Percentiles rank a stretch among this genome's conserved stretches.
Conservation (phyloP, 2,329 filamentous ascomycete genomes). For the Chrysosporium keratinophilum region DNA sequence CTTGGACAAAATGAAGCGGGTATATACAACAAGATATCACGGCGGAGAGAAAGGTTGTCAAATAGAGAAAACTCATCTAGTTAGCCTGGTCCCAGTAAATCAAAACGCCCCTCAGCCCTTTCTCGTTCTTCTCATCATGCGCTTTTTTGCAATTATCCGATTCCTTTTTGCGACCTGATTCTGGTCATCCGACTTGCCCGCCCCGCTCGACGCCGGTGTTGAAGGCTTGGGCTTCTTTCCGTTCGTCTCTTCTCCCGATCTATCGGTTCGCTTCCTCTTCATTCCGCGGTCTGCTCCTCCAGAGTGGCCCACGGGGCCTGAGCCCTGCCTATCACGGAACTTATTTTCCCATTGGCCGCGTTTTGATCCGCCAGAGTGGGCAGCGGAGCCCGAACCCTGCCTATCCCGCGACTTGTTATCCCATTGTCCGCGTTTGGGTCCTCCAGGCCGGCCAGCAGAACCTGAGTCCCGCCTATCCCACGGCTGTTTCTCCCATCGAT, state of each 20-base stretch:
- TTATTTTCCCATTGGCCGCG: slow-evolving; percentile 21
- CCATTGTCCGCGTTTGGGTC: slow-evolving; percentile 22
- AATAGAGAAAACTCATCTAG: no score
- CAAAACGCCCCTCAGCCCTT: slow-evolving; percentile 34
- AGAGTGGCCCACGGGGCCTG: background rate
- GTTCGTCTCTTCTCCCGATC: background rate
- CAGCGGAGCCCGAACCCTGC: background rate
- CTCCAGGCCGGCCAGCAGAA: background rate
- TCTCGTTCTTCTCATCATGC: slow-evolving; percentile 58
- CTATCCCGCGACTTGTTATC: slow-evolving; percentile 17
- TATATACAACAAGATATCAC: background rate
- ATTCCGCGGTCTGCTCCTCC: slow-evolving; percentile 16
- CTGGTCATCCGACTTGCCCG: slow-evolving; percentile 29
- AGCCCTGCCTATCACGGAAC: background rate
- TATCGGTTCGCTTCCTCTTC: slow-evolving; percentile 28
- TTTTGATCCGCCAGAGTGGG: slow-evolving; percentile 15
- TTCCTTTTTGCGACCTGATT: slow-evolving; percentile 54
- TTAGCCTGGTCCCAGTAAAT: slow-evolving; percentile 5
- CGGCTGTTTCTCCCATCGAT: slow-evolving; percentile 26
- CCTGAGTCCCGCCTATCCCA: background rate
- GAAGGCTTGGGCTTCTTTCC: slow-evolving; percentile 14
- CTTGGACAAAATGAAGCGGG: background rate
- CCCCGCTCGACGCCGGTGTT: slow-evolving; percentile 14
- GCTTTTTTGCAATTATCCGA: slow-evolving; percentile 76
- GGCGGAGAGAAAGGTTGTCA: background rate